phyloP scores from a whole-genome alignment of 2,329 filamentous ascomycete genomes.

The Trichophyton benhamiae region DNA sequence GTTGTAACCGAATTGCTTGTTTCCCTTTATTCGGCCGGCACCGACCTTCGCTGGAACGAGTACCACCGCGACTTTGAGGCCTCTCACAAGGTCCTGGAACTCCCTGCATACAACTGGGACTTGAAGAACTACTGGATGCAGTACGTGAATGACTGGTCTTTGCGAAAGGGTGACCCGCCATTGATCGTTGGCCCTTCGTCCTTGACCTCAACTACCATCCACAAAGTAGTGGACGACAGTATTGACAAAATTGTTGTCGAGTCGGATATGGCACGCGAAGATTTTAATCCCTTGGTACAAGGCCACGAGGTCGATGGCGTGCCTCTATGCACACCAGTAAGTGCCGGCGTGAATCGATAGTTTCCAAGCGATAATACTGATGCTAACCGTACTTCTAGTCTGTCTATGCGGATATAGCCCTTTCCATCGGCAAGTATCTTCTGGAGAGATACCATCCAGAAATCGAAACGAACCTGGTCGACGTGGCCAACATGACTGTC shows the following conservation, averaged over 20 bases:
- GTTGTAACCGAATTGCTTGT: slow-evolving; percentile 48
- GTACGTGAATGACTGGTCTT: slow-evolving; percentile 9
- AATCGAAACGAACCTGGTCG: neutral
- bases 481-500: slow-evolving; percentile 8
- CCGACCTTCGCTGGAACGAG: slow-evolving; percentile 58
- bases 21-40: slow-evolving; percentile 48
- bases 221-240: slow-evolving; percentile 2
- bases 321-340: slow-evolving; percentile 9
- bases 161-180: slow-evolving; percentile 5
- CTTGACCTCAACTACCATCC: slow-evolving; percentile 2
- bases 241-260: slow-evolving; percentile 1
- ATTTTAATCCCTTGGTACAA: slow-evolving; percentile 2
- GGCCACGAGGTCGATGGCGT: slow-evolving; percentile 10
- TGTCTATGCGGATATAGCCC: slow-evolving; percentile 11
- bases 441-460: neutral
- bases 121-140: slow-evolving; percentile 55
- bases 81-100: slow-evolving; percentile 47
- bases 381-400: slow-evolving; percentile 8
- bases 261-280: neutral
- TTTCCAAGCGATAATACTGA: neutral
- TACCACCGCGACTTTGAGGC: slow-evolving; percentile 51
- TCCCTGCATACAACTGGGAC: slow-evolving; percentile 58
- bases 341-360: neutral
- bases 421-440: slow-evolving; percentile 6
- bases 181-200: neutral